phyloP scores from a whole-genome alignment of 805 yeast species.

The Teunomyces panamensis region DNA sequence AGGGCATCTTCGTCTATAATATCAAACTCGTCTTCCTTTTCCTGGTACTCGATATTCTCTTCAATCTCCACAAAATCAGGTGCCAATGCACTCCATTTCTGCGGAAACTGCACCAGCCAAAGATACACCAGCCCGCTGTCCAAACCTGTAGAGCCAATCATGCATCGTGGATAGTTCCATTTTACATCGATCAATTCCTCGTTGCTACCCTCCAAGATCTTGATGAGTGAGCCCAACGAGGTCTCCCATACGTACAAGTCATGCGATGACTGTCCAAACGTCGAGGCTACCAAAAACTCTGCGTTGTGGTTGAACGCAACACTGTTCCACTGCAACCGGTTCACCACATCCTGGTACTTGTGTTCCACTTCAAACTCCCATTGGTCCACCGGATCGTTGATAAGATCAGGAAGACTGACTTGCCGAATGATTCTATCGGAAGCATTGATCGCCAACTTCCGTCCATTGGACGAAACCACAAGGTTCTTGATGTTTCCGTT shows the following conservation, averaged over 20 bases:
- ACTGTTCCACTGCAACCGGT: conserved; percentile 84
- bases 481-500: conserved; percentile 70
- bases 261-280: conserved; percentile 79
- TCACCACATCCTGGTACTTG: conserved; percentile 86
- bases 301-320: conserved; percentile 68
- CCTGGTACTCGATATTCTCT: conserved; percentile 84
- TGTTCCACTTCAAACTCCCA: conserved; percentile 69
- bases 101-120: conserved; percentile 82
- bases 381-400: conserved; percentile 28
- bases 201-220: conserved; percentile 85
- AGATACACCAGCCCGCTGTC: conserved; percentile 80
- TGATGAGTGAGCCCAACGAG: conserved; percentile 77
- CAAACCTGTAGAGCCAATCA: conserved; percentile 77
- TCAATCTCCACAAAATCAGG: conserved; percentile 95
- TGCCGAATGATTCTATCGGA: conserved; percentile 76
- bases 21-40: conserved; percentile 90
- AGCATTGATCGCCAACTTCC: conserved; percentile 68
- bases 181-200: conserved; percentile 84
- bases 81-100: conserved; percentile 94
- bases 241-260: conserved; percentile 94
- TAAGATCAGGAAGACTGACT: conserved; percentile 45
- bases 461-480: conserved; percentile 54
- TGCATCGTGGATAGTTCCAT: conserved; percentile 77
- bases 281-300: conserved; percentile 86
- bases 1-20: conserved; percentile 65